Evolutionary conservation across 2,329 filamentous ascomycete genomes (phyloP).

Genomic region (Aspergillus aculeatinus): DNA sequence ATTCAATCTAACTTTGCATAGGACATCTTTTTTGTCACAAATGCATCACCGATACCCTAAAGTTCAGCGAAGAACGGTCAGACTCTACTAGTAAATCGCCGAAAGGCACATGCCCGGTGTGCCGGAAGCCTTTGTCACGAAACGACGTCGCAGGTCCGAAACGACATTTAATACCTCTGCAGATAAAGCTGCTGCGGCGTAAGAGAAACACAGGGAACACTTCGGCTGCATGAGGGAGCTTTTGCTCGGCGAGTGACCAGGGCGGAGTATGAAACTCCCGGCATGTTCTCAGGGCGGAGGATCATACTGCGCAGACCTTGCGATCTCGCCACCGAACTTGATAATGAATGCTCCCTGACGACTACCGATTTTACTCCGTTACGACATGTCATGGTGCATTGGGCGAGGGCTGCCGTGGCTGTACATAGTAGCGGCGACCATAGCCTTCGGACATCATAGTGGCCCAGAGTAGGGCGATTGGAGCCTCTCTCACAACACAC

Average conservation of each 20-base stretch:
- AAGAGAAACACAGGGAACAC: conserved; percentile 16
- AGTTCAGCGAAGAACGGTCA: conserved; percentile 53
- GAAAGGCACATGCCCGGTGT: conserved; percentile 47
- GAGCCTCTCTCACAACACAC: no score
- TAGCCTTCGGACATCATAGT: no score
- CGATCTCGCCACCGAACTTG: neutral
- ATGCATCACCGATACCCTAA: conserved; percentile 61
- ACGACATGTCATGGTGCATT: neutral
- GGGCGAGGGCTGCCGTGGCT: no score
- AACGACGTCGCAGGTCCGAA: conserved; percentile 37
- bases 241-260: neutral
- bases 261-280: neutral
- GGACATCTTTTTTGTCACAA: conserved; percentile 65
- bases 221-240: neutral
- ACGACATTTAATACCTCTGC: conserved; percentile 40
- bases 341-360: neutral
- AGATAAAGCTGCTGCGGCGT: conserved; percentile 38
- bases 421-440: no score
- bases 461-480: no score
- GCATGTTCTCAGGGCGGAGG: no score
- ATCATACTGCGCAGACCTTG: neutral
- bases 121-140: conserved; percentile 42
- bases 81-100: conserved; percentile 30
- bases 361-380: neutral
- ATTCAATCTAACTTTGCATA: conserved; percentile 27